Evolutionary conservation across 345 rosid genomes (phyloP).

Genomic region (Citrus medica): DNA sequence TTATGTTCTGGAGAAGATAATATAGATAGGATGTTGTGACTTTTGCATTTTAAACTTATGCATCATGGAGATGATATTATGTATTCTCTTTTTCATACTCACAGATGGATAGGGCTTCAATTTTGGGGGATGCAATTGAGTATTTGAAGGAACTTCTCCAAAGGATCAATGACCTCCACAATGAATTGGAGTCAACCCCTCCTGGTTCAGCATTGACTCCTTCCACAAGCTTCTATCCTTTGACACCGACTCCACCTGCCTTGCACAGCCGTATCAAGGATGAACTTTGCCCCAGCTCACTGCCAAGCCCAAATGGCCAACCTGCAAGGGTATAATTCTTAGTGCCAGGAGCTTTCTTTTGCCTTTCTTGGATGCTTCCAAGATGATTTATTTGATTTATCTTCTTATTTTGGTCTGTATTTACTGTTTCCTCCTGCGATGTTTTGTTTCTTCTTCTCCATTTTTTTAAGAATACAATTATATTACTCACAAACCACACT

Average conservation of each 20-base stretch:
- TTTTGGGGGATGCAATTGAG: conserved; percentile 92
- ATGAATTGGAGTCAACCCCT: conserved; percentile 71
- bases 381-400: not conserved
- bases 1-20: too few relatives aligned
- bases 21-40: not conserved
- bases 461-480: not conserved
- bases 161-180: conserved; percentile 88
- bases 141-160: conserved; percentile 93
- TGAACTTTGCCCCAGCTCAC: conserved; percentile 64
- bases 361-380: not conserved
- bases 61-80: not conserved
- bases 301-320: conserved; percentile 79
- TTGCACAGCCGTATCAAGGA: conserved; percentile 77
- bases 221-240: conserved; percentile 57
- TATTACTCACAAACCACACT: not conserved
- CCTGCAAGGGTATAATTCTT: conserved; percentile 57
- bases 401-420: not conserved
- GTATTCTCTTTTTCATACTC: not conserved
- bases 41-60: not conserved
- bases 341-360: not conserved
- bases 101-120: conserved; percentile 98
- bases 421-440: not conserved
- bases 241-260: conserved; percentile 77
- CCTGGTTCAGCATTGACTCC: conserved; percentile 50
- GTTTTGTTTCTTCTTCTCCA: not conserved